Base-by-base conservation (phyloP, 2,329 filamentous ascomycete genomes). In the Stagonosporopsis chrysanthemi region DNA sequence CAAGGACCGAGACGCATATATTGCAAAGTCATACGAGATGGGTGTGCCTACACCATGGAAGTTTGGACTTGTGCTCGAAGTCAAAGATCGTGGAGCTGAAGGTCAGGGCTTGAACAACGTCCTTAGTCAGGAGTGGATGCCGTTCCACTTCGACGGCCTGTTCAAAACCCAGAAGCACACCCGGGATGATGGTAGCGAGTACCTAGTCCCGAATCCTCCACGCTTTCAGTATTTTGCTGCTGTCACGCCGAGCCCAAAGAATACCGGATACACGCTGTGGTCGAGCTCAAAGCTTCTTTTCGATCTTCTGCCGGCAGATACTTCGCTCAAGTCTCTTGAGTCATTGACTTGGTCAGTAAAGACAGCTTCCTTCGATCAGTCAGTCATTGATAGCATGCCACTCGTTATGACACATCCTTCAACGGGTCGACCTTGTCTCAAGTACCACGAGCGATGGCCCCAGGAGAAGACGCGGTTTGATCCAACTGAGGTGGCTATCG, bases 51-150 rank as follows among this genome's bases (percentile, higher is more conserved):
- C 79, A 6, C 78, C 81, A 0, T 85, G 83, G 84, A 84, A 80
- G 53, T 85, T 84, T 50, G 84, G 83, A 0, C 84, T 87, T 67
- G 75, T 88, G 7, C 85, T 86, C 2, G 84, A 86, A 56, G 85
- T 87, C 0, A 85, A 87, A 62, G 84, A 88, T 49, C 83, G 83
- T 11, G 84, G 82, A 48, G 78, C 70, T 1, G 75, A 82, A 4
- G 77, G 77, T 0, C 71, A 76, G 6, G 78, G 79, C 0, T 67
- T 81, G 17, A 85, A 85, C 62, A 85, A 85, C 31, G 82, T 85
- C 1, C 71, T 84, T 1, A 83, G 81, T 0, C 75, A 62, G 6
- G 68, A 69, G 53, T 80, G 80, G 63, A 84, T 86, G 83, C 83
- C 84, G 0, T 83, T 84, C 68, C 84, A 86, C 60, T 86, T 80